These are phyloP conservation scores for Xylariaceae sp. DNA, from an alignment of 2,329 filamentous ascomycete genomes.

Conservation along the genomic window DNA sequence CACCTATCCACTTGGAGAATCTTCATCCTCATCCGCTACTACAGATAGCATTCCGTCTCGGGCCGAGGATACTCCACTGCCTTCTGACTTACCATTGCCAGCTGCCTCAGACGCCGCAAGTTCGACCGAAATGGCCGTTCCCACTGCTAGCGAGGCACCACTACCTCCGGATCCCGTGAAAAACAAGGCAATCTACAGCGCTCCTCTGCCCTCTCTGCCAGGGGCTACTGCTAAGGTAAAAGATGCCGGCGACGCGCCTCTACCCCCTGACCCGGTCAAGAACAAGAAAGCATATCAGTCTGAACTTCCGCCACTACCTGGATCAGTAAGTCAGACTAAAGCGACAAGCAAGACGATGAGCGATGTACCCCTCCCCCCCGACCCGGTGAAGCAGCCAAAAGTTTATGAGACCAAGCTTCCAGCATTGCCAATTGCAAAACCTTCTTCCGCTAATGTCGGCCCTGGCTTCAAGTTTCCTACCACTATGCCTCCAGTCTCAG, in stretches of 20 bases:
- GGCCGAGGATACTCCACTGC: constrained; percentile 29
- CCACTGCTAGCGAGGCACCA: constrained; percentile 34
- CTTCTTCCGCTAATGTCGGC: constrained; percentile 17
- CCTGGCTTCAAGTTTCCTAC: constrained; percentile 31
- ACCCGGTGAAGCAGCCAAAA: constrained; percentile 32
- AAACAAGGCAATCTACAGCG: constrained; percentile 28
- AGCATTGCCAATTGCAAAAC: constrained; percentile 23
- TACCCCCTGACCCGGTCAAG: constrained; percentile 37
- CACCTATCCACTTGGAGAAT: constrained; percentile 46
- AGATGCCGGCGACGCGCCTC: constrained; percentile 32
- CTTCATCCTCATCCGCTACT: constrained; percentile 48
- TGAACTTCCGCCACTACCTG: constrained; percentile 36
- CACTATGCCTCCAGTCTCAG: constrained; percentile 28
- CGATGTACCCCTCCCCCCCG: constrained; percentile 40
- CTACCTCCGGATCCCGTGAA: constrained; percentile 36
- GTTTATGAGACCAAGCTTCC: constrained; percentile 27
- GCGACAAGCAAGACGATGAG: constrained; percentile 16
- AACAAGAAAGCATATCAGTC: constrained; percentile 32
- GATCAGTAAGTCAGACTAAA: constrained; percentile 21
- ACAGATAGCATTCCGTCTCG: constrained; percentile 28
- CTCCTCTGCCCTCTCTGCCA: constrained; percentile 34
- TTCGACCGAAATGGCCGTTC: constrained; percentile 19
- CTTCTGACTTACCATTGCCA: constrained; percentile 32
- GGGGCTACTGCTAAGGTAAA: constrained; percentile 24
- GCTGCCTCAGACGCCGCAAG: too few relatives aligned